phyloP scores from a whole-genome alignment of 2,329 filamentous ascomycete species.

The Tolypocladium pustulatum region DNA sequence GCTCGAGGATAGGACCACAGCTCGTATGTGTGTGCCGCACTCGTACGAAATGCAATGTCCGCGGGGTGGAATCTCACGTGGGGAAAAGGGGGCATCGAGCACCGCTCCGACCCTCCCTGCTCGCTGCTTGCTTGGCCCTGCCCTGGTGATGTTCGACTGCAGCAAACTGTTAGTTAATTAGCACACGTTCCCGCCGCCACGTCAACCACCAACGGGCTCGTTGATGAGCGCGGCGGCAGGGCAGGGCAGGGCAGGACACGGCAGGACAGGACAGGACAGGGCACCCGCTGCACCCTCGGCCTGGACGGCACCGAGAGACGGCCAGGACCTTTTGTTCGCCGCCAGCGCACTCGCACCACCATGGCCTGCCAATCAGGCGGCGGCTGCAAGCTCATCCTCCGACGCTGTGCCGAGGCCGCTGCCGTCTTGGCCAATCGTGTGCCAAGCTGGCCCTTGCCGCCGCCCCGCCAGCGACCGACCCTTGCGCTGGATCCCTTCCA shows the following conservation, averaged over 20 bases:
- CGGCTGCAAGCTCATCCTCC: not conserved
- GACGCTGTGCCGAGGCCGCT: not conserved
- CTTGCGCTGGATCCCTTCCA: not conserved
- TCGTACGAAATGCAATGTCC: not conserved
- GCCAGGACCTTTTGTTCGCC: constrained; percentile 1
- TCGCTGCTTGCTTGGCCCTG: no score
- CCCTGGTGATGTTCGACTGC: no score
- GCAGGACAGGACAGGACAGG: no score
- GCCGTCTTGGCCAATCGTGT: not conserved
- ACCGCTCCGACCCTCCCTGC: not conserved
- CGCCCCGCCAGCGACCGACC: not conserved
- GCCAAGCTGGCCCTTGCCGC: not conserved
- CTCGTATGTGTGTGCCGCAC: no score
- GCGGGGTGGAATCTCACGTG: not conserved
- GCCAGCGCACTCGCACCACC: not conserved
- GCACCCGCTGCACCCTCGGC: not conserved
- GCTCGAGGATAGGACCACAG: no score
- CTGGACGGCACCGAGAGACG: not conserved
- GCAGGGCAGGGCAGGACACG: no score
- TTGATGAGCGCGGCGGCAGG: no score
- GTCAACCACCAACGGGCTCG: no score
- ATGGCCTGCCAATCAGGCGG: not conserved
- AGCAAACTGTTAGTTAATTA: no score
- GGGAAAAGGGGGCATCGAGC: no score
- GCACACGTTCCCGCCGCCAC: no score